These are phyloP conservation scores for Trichoderma parareesei DNA, from an alignment of 495 filamentous ascomycete species.

Conservation along the genomic window DNA sequence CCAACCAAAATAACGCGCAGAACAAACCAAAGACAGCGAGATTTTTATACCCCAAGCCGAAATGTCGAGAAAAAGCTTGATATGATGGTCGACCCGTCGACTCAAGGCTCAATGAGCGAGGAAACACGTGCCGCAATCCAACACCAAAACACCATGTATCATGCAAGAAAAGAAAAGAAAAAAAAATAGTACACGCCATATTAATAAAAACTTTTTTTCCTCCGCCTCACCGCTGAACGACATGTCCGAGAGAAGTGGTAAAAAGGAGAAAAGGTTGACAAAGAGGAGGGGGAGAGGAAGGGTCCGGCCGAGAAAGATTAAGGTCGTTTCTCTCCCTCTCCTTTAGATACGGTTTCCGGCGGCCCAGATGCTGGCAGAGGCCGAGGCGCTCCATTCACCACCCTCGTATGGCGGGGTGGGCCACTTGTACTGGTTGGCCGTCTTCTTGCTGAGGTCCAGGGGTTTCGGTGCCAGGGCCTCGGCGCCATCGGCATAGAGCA, in stretches of 20 bases:
- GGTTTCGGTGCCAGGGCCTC: constrained; percentile 55
- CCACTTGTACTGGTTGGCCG: constrained; percentile 62
- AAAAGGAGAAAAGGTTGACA: neutral
- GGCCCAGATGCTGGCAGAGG: constrained; percentile 67
- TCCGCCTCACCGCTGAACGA: neutral
- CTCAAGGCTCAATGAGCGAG: constrained; percentile 1
- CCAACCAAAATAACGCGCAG: constrained; percentile 1
- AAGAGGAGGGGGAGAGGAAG: neutral
- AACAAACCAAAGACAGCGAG: neutral
- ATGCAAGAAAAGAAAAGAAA: constrained; percentile 1
- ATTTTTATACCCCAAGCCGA: constrained; percentile 3
- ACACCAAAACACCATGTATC: constrained; percentile 9
- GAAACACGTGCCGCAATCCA: constrained; percentile 1
- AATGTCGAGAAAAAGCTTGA: neutral
- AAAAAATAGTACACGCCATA: constrained; percentile 9
- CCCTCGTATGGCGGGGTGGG: constrained; percentile 92
- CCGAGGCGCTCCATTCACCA: constrained; percentile 78
- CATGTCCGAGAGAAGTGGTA: constrained; percentile 8
- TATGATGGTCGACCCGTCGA: constrained; percentile 9
- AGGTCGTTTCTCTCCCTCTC: neutral
- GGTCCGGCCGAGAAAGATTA: neutral
- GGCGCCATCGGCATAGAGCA: constrained; percentile 59
- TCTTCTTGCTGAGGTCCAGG: constrained; percentile 43
- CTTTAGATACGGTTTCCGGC: constrained; percentile 50
- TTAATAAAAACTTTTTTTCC: constrained; percentile 8